Evolutionary conservation across 306 rosid genomes (phyloP).

Genomic region (Cucurbita argyrosperma): DNA sequence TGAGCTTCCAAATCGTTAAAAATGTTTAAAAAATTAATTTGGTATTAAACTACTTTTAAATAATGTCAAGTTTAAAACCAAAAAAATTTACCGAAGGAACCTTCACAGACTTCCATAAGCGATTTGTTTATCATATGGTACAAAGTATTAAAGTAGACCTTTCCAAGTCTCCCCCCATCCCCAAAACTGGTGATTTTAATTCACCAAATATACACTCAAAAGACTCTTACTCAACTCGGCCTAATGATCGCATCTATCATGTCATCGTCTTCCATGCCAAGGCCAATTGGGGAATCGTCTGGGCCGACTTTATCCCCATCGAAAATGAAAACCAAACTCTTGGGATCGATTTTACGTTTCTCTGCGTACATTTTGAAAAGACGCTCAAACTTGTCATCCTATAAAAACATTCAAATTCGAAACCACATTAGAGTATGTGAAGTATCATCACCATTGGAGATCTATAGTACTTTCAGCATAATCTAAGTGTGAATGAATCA

Average conservation of each 20-base stretch:
- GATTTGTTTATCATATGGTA: neutral
- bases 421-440: neutral
- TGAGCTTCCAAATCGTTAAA: neutral
- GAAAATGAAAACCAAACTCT: slow-evolving; percentile 45
- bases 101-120: neutral
- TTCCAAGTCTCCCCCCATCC: neutral
- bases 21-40: no score
- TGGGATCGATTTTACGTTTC: slow-evolving; percentile 39
- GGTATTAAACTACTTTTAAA: no score
- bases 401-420: slow-evolving; percentile 1
- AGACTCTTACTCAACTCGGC: slow-evolving; percentile 31
- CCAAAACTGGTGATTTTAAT: neutral
- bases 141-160: neutral
- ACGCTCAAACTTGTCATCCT: slow-evolving; percentile 88
- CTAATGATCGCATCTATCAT: slow-evolving; percentile 64
- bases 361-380: slow-evolving; percentile 59
- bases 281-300: slow-evolving; percentile 46
- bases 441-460: neutral
- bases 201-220: slow-evolving; percentile 6
- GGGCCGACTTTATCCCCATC: slow-evolving; percentile 72
- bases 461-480: neutral
- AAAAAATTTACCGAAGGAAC: neutral
- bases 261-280: slow-evolving; percentile 82
- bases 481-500: neutral
- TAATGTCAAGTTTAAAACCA: neutral